These are phyloP conservation scores for Acmispon strigosus DNA, from an alignment of 306 rosid genomes.

Conservation along the genomic window DNA sequence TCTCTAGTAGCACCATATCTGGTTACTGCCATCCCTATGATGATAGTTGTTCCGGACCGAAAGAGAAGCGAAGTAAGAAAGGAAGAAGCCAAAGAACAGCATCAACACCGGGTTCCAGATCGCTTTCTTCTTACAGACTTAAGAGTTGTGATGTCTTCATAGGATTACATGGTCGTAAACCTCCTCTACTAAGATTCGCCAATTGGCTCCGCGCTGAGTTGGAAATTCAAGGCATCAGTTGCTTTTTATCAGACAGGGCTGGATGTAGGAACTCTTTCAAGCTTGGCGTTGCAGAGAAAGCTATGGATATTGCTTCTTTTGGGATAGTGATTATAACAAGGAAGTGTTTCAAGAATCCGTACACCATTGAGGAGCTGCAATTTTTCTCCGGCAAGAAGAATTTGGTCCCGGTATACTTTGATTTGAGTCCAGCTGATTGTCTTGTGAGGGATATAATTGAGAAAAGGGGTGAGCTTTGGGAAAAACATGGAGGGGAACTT, in stretches of 20 bases:
- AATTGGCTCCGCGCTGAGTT: constrained; percentile 88
- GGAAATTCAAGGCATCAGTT: constrained; percentile 85
- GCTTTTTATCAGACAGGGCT: constrained; percentile 77
- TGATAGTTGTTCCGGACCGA: constrained; percentile 37
- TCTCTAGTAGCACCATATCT: constrained; percentile 56
- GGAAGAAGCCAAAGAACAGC: constrained; percentile 39
- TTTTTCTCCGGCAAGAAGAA: constrained; percentile 72
- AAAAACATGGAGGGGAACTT: constrained; percentile 73
- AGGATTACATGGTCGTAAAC: constrained; percentile 71
- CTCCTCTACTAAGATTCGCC: constrained; percentile 60
- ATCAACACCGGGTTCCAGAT: constrained; percentile 40
- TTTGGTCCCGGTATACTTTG: constrained; percentile 84
- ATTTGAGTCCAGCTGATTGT: constrained; percentile 76
- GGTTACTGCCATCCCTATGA: constrained; percentile 41
- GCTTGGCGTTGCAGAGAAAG: constrained; percentile 67
- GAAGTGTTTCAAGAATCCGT: constrained; percentile 81
- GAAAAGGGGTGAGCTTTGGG: constrained; percentile 93
- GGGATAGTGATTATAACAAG: constrained; percentile 74
- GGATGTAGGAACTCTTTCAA: constrained; percentile 57
- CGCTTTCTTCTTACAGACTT: constrained; percentile 60
- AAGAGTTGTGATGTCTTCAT: constrained; percentile 81
- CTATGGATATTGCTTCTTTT: constrained; percentile 81
- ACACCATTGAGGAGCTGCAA: constrained; percentile 75
- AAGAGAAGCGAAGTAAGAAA: constrained; percentile 52
- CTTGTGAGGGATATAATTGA: constrained; percentile 87